Percentiles rank a stretch among this genome's conserved stretches.
These are phyloP conservation scores for Rutstroemia sydowiana DNA, from an alignment of 2,329 filamentous ascomycete species.

Conservation along the genomic window DNA sequence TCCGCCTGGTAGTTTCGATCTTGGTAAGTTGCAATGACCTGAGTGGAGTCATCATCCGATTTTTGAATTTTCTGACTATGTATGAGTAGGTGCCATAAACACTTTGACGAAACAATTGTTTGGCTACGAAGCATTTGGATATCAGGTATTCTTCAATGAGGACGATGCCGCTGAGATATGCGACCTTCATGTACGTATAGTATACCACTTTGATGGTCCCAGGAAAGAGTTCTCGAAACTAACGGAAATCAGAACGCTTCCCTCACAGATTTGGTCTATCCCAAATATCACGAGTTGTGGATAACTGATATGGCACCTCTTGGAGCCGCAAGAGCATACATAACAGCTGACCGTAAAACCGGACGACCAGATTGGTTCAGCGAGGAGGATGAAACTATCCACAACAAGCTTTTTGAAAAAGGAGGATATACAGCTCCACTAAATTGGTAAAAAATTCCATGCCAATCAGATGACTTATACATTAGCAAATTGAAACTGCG, in stretches of 20 bases:
- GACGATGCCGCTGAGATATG: conserved; percentile 13
- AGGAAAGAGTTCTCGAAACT: not conserved
- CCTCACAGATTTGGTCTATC: conserved; percentile 10
- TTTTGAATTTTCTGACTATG: not conserved
- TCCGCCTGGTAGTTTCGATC: conserved; percentile 4
- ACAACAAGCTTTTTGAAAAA: conserved; percentile 10
- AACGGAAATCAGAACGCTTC: conserved; percentile 12
- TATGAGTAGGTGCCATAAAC: conserved; percentile 9
- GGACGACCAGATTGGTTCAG: conserved; percentile 10
- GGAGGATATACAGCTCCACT: conserved; percentile 3
- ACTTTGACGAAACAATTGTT: not conserved
- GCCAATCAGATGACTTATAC: no score
- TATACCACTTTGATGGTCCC: no score
- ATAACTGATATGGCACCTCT: conserved; percentile 13
- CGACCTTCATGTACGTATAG: conserved; percentile 11
- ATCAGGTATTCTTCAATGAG: conserved; percentile 16
- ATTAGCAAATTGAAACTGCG: conserved; percentile 9
- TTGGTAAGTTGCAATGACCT: not conserved
- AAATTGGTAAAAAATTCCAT: conserved; percentile 10
- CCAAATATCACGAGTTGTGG: conserved; percentile 9
- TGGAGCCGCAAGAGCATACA: conserved; percentile 12
- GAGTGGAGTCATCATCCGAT: no score
- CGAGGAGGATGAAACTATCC: not conserved
- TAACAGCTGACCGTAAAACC: conserved; percentile 9
- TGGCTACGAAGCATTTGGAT: conserved; percentile 14